phyloP scores from a whole-genome alignment of 805 yeast genomes.

The Alloascoidea africana region DNA sequence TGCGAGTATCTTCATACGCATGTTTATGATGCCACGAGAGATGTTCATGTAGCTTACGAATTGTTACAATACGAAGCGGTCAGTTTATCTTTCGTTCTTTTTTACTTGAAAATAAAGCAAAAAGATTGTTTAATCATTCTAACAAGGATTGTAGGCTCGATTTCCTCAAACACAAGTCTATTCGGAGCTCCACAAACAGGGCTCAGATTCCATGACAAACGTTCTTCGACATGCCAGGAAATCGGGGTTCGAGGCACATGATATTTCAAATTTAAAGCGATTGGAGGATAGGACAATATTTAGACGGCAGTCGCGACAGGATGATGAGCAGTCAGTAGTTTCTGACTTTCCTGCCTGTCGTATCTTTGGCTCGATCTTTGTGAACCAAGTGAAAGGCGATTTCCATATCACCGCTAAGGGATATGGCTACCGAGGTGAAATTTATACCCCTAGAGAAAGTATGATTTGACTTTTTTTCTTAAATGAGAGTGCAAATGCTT shows the following conservation, averaged over 20 bases:
- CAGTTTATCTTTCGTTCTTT: conserved; percentile 19
- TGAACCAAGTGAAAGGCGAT: conserved; percentile 75
- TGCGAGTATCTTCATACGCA: conserved; percentile 65
- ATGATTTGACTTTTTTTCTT: conserved; percentile 2
- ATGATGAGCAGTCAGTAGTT: conserved; percentile 5
- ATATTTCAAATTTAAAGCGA: conserved; percentile 7
- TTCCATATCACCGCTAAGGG: conserved; percentile 76
- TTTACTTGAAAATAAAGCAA: too few species aligned
- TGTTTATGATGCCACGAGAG: conserved; percentile 65
- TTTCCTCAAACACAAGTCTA: conserved; percentile 3
- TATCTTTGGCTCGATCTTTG: conserved; percentile 68
- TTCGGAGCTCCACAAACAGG: background rate
- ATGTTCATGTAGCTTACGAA: conserved; percentile 65
- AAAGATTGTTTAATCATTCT: background rate
- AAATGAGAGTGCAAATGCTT: conserved; percentile 2
- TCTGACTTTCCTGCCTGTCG: conserved; percentile 54
- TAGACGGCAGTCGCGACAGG: conserved; percentile 9
- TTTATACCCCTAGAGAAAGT: conserved; percentile 15
- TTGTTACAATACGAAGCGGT: conserved; percentile 47
- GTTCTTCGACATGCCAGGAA: conserved; percentile 10
- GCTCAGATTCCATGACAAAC: conserved; percentile 8
- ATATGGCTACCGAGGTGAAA: conserved; percentile 31
- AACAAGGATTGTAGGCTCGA: background rate
- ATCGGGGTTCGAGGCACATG: conserved; percentile 8
- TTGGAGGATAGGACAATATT: conserved; percentile 5